Conservation (phyloP, 2,329 filamentous ascomycete species). For the Fulvia fulva region DNA sequence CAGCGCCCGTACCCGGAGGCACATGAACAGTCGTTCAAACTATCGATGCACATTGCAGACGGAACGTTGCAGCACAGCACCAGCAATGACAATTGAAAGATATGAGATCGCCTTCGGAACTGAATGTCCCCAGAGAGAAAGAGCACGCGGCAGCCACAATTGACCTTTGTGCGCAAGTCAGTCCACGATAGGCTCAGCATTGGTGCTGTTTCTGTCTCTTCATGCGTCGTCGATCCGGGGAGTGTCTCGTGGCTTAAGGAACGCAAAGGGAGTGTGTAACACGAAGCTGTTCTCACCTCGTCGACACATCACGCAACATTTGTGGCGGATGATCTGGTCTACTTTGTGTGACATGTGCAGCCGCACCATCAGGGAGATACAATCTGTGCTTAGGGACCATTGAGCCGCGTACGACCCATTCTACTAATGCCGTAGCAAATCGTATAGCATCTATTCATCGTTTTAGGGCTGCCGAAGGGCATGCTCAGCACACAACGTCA, state of each 20-base stretch:
- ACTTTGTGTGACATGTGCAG: background rate
- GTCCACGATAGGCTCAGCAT: background rate
- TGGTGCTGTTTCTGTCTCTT: background rate
- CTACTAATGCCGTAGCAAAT: background rate
- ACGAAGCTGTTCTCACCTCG: background rate
- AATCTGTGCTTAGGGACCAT: background rate
- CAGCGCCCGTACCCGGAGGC: background rate
- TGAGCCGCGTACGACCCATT: background rate
- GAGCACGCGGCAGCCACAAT: background rate
- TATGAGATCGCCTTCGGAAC: background rate
- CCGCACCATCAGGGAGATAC: background rate
- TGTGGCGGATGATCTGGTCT: background rate
- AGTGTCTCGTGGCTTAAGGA: background rate
- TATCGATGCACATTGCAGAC: background rate
- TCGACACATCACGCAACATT: background rate
- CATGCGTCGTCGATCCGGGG: constrained; percentile 2
- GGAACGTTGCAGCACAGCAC: background rate
- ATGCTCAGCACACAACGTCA: background rate
- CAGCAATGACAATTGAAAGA: background rate
- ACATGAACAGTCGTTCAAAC: background rate
- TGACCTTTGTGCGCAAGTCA: background rate
- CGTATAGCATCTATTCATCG: background rate
- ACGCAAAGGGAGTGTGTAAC: background rate
- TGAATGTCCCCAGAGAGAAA: background rate
- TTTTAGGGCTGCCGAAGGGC: no score